phyloP scores from a whole-genome alignment of 768 basidiomycete genomes.

The Suillus ampliporus region DNA sequence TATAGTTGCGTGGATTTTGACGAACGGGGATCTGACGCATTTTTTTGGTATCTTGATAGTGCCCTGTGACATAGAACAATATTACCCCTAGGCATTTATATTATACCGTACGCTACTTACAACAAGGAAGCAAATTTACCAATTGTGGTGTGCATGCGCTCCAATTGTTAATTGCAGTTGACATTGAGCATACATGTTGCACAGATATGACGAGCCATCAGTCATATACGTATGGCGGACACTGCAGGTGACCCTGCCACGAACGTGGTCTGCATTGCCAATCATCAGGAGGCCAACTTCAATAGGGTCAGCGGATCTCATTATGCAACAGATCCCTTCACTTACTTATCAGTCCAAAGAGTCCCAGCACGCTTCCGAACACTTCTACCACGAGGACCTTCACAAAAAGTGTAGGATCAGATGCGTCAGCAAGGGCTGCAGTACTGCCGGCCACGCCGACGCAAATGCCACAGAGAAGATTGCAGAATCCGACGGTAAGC shows the following conservation, averaged over 20 bases:
- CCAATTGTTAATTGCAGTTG: no score
- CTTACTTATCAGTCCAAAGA: conserved; percentile 93
- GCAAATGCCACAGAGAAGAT: conserved; percentile 91
- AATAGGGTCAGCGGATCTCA: conserved; percentile 11
- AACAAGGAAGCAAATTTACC: no score
- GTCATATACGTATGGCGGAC: background rate
- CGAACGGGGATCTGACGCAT: no score
- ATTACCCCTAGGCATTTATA: no score
- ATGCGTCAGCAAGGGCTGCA: conserved; percentile 93
- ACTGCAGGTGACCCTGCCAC: conserved; percentile 37
- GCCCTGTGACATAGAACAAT: no score
- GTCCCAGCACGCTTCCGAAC: conserved; percentile 87
- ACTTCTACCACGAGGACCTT: conserved; percentile 98
- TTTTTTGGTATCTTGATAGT: no score
- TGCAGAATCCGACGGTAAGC: conserved; percentile 91
- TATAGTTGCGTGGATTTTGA: no score
- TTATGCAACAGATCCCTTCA: conserved; percentile 17
- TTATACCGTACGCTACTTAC: no score
- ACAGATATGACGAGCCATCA: background rate
- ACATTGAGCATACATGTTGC: background rate
- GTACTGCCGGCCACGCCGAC: conserved; percentile 97
- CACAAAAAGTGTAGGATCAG: conserved; percentile 93
- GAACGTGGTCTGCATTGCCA: conserved; percentile 66
- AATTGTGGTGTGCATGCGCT: no score
- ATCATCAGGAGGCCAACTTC: conserved; percentile 87